Percentiles rank a stretch among this genome's conserved stretches.
These are phyloP conservation scores for Medicago ruthenica DNA, from an alignment of 306 rosid genomes.

Conservation along the genomic window DNA sequence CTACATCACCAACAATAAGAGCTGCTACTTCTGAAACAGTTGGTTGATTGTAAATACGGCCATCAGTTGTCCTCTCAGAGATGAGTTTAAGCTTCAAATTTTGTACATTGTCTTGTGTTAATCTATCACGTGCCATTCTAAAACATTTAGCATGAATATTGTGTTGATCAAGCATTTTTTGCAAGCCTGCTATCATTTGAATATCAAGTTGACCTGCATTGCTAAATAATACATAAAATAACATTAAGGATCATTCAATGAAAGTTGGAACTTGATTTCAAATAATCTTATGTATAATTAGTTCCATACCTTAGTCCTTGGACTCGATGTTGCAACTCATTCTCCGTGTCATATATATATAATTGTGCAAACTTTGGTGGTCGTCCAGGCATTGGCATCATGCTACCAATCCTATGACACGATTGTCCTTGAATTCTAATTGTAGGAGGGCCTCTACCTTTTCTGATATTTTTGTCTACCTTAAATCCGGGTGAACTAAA, in stretches of 20 bases:
- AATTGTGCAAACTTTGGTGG: background rate
- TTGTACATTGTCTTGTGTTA: accelerated
- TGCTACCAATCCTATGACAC: background rate
- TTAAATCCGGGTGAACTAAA: background rate
- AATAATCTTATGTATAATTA: too few relatives aligned
- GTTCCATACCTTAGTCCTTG: accelerated
- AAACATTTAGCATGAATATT: background rate
- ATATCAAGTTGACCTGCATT: accelerated
- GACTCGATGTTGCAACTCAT: background rate
- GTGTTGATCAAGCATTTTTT: background rate
- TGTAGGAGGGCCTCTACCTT: background rate
- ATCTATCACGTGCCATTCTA: background rate
- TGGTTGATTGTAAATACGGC: background rate
- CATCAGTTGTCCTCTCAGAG: background rate
- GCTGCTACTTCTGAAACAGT: background rate
- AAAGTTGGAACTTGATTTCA: too few relatives aligned
- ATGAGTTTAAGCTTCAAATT: background rate
- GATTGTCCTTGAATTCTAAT: background rate
- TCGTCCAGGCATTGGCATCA: background rate
- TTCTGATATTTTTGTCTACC: background rate
- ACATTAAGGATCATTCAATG: too few relatives aligned
- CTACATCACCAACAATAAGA: background rate
- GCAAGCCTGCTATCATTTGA: accelerated
- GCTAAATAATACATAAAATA: accelerated
- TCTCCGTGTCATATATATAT: background rate